Base-by-base conservation (phyloP, 257 asterid genomes). In the Fraxinus anomala region DNA sequence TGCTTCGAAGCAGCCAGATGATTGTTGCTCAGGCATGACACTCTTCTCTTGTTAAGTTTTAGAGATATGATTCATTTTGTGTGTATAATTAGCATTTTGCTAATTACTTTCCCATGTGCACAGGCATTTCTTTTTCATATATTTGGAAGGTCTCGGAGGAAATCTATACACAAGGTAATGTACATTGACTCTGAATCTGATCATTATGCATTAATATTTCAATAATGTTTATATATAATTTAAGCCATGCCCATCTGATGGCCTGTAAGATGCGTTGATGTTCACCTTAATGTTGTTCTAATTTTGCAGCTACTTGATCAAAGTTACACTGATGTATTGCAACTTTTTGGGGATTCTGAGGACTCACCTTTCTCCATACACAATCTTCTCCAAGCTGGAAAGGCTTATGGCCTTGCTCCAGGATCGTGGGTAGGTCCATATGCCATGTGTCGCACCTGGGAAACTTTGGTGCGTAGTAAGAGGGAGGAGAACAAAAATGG, bases 1-100 rank as follows among this genome's bases (percentile, higher is more conserved):
- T 96, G 99, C 89, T 93, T 72, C 92, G 99, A 78, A 93, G 99
- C 89, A 91, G 99, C 88, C 99, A 96, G 89, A 96, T 96, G 99
- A 98, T 96, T 86, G 93, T 96, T 81, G 97, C 98, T 67, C 98
- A 95, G 96, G 99, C 80, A 87, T 79, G 68, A 80, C 71, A 70
- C 74, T 65, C 51, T 80, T 54, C 66, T 61, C 76, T n/a, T 36
- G 26, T 76, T 79, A 61, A 10, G 17, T 73, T 54, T 67, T 23
- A 70, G 44, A 67, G 72, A 72, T 70, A 34, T 7, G 11, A 7
- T 56, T 76, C 30, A 17, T 13, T 31, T 65, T 26, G 31, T 56
- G 47, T 21, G 16, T 77, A 61, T 23, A 24, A 23, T 21, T 61
- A 61, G 68, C 28, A 61, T 34, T 21, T 21, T 61, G 13, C 79